Conservation (phyloP, 192 early-diverging fungal species). For the Podila epicladia region DNA sequence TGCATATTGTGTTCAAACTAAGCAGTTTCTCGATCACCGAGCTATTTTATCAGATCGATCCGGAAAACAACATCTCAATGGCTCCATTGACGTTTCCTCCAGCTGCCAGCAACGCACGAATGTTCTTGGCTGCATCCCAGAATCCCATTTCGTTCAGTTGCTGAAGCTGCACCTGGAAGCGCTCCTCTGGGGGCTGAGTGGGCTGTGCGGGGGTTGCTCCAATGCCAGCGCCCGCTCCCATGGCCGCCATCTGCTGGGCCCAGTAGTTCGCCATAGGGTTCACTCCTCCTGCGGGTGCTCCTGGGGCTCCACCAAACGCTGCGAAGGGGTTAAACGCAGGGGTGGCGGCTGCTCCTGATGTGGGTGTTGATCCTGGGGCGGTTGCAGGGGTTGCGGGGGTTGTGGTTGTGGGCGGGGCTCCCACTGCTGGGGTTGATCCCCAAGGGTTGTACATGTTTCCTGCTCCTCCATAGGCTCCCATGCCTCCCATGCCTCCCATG, state of each 20-base stretch:
- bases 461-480: constrained; percentile 25
- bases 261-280: constrained; percentile 52
- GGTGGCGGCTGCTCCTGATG: constrained; percentile 26
- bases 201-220: constrained; percentile 46
- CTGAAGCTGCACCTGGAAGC: constrained; percentile 82
- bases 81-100: constrained; percentile 94
- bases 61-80: constrained; percentile 84
- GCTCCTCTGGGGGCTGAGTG: constrained; percentile 68
- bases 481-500: constrained; percentile 25
- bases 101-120: constrained; percentile 83
- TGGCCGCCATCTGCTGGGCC: constrained; percentile 50
- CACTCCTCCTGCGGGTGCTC: constrained; percentile 35
- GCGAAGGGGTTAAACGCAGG: constrained; percentile 47
- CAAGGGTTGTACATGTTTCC: constrained; percentile 39
- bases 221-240: constrained; percentile 45
- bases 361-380: constrained; percentile 15
- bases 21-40: background rate
- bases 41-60: constrained; percentile 29
- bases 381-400: constrained; percentile 14
- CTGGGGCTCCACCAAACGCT: constrained; percentile 20
- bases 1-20: too few relatives aligned
- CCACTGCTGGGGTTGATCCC: constrained; percentile 26
- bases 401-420: constrained; percentile 53
- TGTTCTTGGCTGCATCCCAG: constrained; percentile 87
- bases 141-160: constrained; percentile 97